Conservation (phyloP, 352 stramenopile species). For the Pythium coloratum region DNA sequence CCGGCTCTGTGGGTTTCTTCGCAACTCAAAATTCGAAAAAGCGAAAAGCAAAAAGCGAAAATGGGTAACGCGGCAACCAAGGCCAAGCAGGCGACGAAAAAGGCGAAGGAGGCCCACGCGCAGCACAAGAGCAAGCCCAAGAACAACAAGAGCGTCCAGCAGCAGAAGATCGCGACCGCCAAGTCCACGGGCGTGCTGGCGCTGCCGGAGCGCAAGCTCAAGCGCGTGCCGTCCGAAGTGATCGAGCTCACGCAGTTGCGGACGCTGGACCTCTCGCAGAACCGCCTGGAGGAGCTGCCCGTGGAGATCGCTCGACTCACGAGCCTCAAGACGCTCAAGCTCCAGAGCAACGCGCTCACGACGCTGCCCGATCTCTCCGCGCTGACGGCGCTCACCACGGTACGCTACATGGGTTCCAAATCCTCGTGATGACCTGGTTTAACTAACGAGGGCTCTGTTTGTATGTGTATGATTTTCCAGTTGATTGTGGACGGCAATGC, state of each 20-base stretch:
- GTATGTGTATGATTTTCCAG: conserved; percentile 28
- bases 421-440: no score
- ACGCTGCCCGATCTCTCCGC: conserved; percentile 65
- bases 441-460: neutral
- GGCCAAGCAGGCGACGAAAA: conserved; percentile 66
- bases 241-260: conserved; percentile 52
- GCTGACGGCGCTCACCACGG: conserved; percentile 67
- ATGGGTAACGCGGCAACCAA: conserved; percentile 68
- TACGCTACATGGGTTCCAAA: conserved; percentile 26
- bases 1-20: neutral
- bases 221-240: conserved; percentile 61
- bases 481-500: conserved; percentile 75
- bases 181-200: conserved; percentile 66
- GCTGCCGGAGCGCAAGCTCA: conserved; percentile 73
- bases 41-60: neutral
- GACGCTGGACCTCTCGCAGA: conserved; percentile 72
- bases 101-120: conserved; percentile 63
- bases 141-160: conserved; percentile 67
- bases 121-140: conserved; percentile 83
- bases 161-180: conserved; percentile 75
- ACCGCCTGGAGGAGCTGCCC: conserved; percentile 60
- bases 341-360: conserved; percentile 55
- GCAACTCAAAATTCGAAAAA: conserved; percentile 5
- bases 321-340: conserved; percentile 74
- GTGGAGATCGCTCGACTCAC: conserved; percentile 37